A percentile compares a stretch with the other conserved stretches of the same genome.
phyloP scores from a whole-genome alignment of 805 yeast genomes.

The Saturnispora zaruensis region DNA sequence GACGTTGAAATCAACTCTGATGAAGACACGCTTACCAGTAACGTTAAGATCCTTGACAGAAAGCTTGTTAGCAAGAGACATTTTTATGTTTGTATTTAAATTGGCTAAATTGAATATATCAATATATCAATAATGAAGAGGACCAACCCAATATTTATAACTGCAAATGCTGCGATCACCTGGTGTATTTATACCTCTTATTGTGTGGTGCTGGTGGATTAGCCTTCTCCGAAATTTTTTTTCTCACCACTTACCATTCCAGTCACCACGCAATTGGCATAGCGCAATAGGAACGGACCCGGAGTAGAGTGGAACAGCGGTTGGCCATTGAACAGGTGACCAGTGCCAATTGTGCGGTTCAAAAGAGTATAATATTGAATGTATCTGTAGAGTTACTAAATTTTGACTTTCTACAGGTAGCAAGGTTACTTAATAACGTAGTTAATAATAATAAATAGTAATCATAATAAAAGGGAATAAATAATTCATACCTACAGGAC shows the following conservation, averaged over 20 bases:
- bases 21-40: conserved; percentile 90
- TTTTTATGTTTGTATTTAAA: conserved; percentile 22
- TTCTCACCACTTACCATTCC: neutral
- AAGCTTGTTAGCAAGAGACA: conserved; percentile 92
- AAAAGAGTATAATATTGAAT: neutral
- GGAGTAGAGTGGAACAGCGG: neutral
- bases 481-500: conserved; percentile 5
- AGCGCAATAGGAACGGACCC: neutral
- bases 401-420: too few relatives aligned
- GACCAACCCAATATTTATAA: too few relatives aligned
- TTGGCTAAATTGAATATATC: neutral
- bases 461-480: conserved; percentile 9
- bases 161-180: neutral
- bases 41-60: conserved; percentile 87
- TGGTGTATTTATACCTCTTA: neutral
- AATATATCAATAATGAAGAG: neutral
- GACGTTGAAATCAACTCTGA: conserved; percentile 95
- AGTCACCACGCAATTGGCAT: neutral
- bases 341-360: neutral
- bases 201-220: neutral
- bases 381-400: neutral
- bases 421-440: neutral
- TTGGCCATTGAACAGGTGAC: neutral
- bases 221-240: neutral
- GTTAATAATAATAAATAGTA: conserved; percentile 6